A percentile compares a stretch with the other conserved stretches of the same genome.
These are phyloP conservation scores for Cutaneotrichosporon curvatum DNA, from an alignment of 1,284 basidiomycete genomes.

Conservation along the genomic window DNA sequence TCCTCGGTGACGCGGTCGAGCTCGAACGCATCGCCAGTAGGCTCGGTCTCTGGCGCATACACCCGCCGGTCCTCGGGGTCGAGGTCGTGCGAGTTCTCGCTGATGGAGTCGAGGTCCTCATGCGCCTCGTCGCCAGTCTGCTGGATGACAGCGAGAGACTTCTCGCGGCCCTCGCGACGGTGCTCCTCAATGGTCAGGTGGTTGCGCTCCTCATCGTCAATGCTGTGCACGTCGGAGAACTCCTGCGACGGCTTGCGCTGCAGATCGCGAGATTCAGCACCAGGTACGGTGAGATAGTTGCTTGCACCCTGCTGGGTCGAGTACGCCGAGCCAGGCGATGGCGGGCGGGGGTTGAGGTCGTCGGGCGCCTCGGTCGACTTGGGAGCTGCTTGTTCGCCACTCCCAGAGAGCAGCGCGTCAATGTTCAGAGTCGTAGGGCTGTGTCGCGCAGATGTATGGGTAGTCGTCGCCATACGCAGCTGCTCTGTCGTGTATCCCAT, in stretches of 20 bases:
- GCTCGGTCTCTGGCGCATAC: conserved; percentile 3
- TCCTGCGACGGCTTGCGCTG: conserved; percentile 11
- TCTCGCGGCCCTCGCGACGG: conserved; percentile 32
- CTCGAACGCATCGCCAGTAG: conserved; percentile 1
- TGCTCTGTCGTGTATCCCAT: conserved; percentile 6
- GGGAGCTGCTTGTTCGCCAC: no score
- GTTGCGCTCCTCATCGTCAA: conserved; percentile 23
- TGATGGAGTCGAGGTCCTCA: neutral
- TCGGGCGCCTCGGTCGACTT: conserved; percentile 4
- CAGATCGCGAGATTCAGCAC: neutral
- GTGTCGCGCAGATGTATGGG: conserved; percentile 8
- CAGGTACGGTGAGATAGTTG: no score
- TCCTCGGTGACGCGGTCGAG: neutral
- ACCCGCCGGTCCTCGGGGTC: neutral
- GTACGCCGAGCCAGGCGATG: conserved; percentile 9
- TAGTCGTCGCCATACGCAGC: neutral
- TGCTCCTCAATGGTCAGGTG: conserved; percentile 21
- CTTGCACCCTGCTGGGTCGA: neutral
- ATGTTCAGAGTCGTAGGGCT: conserved; percentile 39
- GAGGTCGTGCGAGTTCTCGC: neutral
- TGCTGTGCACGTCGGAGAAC: conserved; percentile 7
- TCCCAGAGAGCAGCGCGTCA: conserved; percentile 24
- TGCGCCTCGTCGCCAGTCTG: conserved; percentile 1
- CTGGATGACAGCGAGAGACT: conserved; percentile 33
- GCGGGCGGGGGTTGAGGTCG: conserved; percentile 7